These are phyloP conservation scores for Orbilia brochopaga DNA, from an alignment of 2,329 filamentous ascomycete genomes.

Conservation along the genomic window DNA sequence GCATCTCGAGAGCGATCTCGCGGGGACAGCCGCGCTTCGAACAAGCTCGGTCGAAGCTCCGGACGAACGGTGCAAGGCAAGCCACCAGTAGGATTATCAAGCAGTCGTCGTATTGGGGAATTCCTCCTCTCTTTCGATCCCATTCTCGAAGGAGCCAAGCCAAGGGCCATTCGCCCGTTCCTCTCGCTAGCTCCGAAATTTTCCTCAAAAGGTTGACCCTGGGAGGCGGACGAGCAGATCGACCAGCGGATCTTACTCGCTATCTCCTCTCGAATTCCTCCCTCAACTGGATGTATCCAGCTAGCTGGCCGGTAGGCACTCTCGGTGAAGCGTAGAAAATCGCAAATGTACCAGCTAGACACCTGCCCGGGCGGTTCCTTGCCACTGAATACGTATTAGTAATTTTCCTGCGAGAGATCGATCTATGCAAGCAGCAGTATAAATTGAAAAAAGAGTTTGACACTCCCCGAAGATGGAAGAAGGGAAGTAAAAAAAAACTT, in stretches of 20 bases:
- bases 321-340: constrained; percentile 21
- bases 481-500: neutral
- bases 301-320: constrained; percentile 1
- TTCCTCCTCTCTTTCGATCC: constrained; percentile 12
- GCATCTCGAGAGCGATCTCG: neutral
- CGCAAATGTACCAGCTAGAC: constrained; percentile 28
- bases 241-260: neutral
- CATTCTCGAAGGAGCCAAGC: constrained; percentile 30
- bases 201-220: constrained; percentile 6
- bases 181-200: constrained; percentile 44
- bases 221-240: neutral
- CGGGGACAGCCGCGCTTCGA: no score
- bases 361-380: constrained; percentile 29
- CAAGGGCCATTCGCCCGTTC: neutral
- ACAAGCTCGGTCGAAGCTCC: constrained; percentile 19
- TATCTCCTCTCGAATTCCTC: neutral
- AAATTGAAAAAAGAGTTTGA: constrained; percentile 8
- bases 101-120: constrained; percentile 24
- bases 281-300: neutral
- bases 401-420: neutral
- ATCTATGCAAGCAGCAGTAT: neutral
- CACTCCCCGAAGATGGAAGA: neutral
- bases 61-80: neutral
- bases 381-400: constrained; percentile 36
- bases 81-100: constrained; percentile 6